Base-by-base conservation (phyloP, 192 early-diverging fungal genomes). In the Coemansia sp. region DNA sequence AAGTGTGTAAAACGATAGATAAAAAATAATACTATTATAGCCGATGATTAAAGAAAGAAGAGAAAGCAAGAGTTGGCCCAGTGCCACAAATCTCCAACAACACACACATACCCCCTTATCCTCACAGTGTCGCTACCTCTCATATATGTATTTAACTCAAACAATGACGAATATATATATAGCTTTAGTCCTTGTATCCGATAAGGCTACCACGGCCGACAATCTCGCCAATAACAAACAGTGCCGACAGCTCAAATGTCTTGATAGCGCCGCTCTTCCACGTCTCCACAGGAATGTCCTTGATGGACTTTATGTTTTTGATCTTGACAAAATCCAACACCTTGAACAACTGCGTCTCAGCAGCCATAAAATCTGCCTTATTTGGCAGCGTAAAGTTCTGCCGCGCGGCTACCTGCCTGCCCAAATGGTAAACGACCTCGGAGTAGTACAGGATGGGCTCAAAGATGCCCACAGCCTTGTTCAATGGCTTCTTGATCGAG, bases 331-430 rank as follows among this genome's bases (percentile, higher is more conserved):
- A 74, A 36, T 82, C 75, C 34, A 82, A 58, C 12, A 74, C 70
- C 80, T 82, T 82, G 75, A 82, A 82, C 68, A 82, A 72, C 75
- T 82, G 72, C 45, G 80, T 77, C 69, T 82, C 75, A 44, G 72
- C 72, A 2, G 75, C 65, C 17, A 57, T 66, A 75, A 82, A 82
- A 53, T 82, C 80, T 14, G 53, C 75, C 75, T 82, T 82, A 44
- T 17, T 70, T 14, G 80, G 80, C 27, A 82, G 69, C 10, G 64
- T 69, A 72, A 82, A 77, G 75, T 71, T 77, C 66, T 82, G 80
- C 46, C 80, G 72, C 19, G 63, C 65, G 4, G 66, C 68, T 23
- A 75, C 69, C 68, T 82, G 80, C 80, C 77, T 77, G 66, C 71
- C 71, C 25, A 82, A 42, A 36, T 82, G 80, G 72, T 63, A 82